Percentiles rank a stretch among this genome's conserved stretches.
These are phyloP conservation scores for Trichoderma cornu-damae DNA, from an alignment of 2,329 filamentous ascomycete species.

Conservation along the genomic window DNA sequence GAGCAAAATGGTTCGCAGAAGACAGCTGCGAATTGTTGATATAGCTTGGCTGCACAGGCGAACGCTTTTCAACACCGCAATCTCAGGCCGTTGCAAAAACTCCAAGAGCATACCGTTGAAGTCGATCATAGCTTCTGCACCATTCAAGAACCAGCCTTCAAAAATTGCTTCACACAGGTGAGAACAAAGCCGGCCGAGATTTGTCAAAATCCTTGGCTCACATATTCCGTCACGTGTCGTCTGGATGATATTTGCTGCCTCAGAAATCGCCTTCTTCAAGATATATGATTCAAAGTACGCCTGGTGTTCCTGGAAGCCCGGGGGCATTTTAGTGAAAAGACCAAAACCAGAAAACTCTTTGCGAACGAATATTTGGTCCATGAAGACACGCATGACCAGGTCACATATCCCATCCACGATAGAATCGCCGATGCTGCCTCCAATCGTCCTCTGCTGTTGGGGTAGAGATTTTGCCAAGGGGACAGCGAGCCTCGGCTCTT, in stretches of 20 bases:
- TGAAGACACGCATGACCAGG: conserved; percentile 72
- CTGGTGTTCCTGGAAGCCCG: conserved; percentile 90
- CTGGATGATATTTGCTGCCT: conserved; percentile 65
- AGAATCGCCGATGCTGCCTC: conserved; percentile 56
- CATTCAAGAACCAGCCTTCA: conserved; percentile 93
- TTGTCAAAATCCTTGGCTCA: conserved; percentile 80
- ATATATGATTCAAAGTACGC: conserved; percentile 93
- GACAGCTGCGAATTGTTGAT: conserved; percentile 66
- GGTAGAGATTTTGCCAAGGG: conserved; percentile 35
- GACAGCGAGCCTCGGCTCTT: conserved; percentile 56
- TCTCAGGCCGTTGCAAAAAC: conserved; percentile 78
- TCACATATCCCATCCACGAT: conserved; percentile 73
- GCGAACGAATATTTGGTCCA: conserved; percentile 75
- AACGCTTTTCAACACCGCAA: conserved; percentile 77
- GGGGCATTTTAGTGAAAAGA: conserved; percentile 80
- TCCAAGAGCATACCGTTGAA: conserved; percentile 82
- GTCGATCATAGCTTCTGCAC: conserved; percentile 76
- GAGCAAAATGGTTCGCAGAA: conserved; percentile 74
- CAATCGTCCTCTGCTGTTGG: conserved; percentile 41
- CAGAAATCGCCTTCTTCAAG: conserved; percentile 66
- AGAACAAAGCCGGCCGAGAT: conserved; percentile 72
- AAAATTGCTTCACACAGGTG: conserved; percentile 88
- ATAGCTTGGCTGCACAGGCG: conserved; percentile 86
- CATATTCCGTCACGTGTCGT: conserved; percentile 65
- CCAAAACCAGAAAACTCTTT: conserved; percentile 90